phyloP scores from a whole-genome alignment of 1,284 basidiomycete species.

The Lignosus rhinocerotis region DNA sequence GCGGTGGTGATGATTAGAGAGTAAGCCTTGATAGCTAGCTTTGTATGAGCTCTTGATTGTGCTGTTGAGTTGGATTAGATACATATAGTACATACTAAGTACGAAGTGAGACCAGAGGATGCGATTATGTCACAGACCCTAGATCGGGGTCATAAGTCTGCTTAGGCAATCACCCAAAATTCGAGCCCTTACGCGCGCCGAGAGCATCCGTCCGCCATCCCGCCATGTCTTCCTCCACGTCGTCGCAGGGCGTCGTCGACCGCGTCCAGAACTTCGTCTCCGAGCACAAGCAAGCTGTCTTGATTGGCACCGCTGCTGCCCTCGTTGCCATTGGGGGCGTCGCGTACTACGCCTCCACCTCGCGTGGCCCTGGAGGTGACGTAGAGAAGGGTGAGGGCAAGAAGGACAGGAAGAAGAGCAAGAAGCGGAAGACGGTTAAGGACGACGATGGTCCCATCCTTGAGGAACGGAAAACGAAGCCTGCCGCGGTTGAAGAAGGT shows the following conservation, averaged over 20 bases:
- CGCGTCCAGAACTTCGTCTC: constrained; percentile 71
- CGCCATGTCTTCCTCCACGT: constrained; percentile 37
- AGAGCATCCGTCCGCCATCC: constrained; percentile 19
- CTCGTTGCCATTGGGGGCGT: constrained; percentile 76
- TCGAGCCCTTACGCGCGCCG: constrained; percentile 16
- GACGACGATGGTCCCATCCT: constrained; percentile 70
- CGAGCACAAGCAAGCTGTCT: constrained; percentile 71
- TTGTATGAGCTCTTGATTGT: too few relatives aligned
- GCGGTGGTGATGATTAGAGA: too few relatives aligned
- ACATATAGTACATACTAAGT: too few relatives aligned
- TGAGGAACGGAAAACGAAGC: constrained; percentile 61
- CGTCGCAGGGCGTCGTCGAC: constrained; percentile 45
- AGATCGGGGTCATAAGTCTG: constrained; percentile 4
- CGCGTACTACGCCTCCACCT: constrained; percentile 73
- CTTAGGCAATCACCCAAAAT: constrained; percentile 10
- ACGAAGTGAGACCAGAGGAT: not conserved
- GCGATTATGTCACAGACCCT: constrained; percentile 9
- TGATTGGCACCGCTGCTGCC: constrained; percentile 70
- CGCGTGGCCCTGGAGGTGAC: constrained; percentile 39
- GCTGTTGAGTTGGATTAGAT: not conserved
- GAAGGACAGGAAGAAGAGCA: constrained; percentile 57
- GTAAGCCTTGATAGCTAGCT: too few relatives aligned
- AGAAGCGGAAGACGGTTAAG: constrained; percentile 63
- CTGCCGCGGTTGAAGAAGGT: constrained; percentile 40
- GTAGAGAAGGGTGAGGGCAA: constrained; percentile 52